These are phyloP conservation scores for Geoglossum cookeanum DNA, from an alignment of 2,329 filamentous ascomycete genomes.

Conservation along the genomic window DNA sequence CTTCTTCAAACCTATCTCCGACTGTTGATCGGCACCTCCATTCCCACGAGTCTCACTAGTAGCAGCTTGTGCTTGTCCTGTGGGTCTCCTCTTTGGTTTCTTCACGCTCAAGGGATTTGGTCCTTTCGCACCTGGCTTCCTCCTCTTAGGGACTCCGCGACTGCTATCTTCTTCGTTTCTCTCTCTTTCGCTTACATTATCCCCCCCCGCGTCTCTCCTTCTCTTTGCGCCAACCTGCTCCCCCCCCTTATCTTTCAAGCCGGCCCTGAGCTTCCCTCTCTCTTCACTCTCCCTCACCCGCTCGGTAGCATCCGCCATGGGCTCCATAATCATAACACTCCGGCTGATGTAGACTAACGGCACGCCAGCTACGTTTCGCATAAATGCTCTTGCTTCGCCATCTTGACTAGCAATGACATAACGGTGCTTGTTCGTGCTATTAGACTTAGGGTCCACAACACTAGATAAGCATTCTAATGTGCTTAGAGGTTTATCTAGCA, in stretches of 20 bases:
- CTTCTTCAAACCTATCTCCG: conserved; percentile 16
- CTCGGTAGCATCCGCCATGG: conserved; percentile 50
- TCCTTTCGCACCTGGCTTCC: conserved; percentile 41
- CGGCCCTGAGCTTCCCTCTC: conserved; percentile 52
- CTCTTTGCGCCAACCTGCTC: conserved; percentile 7
- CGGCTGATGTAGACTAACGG: conserved; percentile 62
- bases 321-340: conserved; percentile 62
- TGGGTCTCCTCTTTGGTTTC: conserved; percentile 39
- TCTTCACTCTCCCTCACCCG: conserved; percentile 48
- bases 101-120: conserved; percentile 54
- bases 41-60: neutral
- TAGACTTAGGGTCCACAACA: conserved; percentile 62
- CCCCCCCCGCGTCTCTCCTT: conserved; percentile 19
- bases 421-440: conserved; percentile 53
- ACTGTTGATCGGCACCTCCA: neutral
- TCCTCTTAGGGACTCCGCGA: conserved; percentile 30
- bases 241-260: conserved; percentile 33
- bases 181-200: conserved; percentile 21
- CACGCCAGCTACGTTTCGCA: conserved; percentile 51
- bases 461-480: conserved; percentile 50
- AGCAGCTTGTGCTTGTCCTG: neutral
- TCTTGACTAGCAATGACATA: conserved; percentile 66
- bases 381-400: conserved; percentile 37
- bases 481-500: conserved; percentile 50
- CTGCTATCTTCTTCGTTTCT: conserved; percentile 18